Evolutionary conservation across 1,284 basidiomycete species (phyloP), one percentile per base, ranked within the genome.

Genomic region (Pholiota adiposa): DNA sequence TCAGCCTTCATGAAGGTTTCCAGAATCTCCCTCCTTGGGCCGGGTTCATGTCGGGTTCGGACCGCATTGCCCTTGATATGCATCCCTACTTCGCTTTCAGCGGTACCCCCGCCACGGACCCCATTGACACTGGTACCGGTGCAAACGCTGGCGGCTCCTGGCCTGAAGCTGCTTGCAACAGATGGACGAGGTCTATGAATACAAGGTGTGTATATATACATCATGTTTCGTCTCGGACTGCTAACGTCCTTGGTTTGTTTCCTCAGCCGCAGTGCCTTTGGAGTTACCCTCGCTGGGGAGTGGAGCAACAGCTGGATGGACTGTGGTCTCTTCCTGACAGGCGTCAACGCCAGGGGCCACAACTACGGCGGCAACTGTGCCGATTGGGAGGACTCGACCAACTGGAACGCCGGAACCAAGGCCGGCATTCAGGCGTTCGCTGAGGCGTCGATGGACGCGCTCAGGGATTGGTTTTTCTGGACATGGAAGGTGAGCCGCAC

Each of bases 1-100:
- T 97, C 43, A 83, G 87, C 12, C 82, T 90, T 60, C 93, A 94
- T 67, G 94, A 97, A 65, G 92, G 88, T 18, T 96, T 97, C 79
- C 65, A 78, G 33, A 83, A 83, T n/a, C 69, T 87, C n/a, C 51
- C 64, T 4, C 60, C 73, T 0, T 96, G 92, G 89, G 76, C 77
- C 41, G 80, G 79, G 61, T 96, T 92, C 80, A 73, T 96, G 62
- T 76, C 83, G 33, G 89, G 91, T 51, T 83, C 88, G 11, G 95
- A 97, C 75, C 88, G 95, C 50, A 77, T 90, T 51, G 80, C 84
- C 7, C 72, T 96, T 48, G 96, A 98, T 73, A 80, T 81, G 8
- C 93, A 96, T 69, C 89, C 88, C 1, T 93, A 93, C 69, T 77
- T 92, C 58, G 86, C 88, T 51, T 93, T 93, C 73, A 73, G 67